Conservation (phyloP, 345 rosid genomes). For the Turritis glabra region DNA sequence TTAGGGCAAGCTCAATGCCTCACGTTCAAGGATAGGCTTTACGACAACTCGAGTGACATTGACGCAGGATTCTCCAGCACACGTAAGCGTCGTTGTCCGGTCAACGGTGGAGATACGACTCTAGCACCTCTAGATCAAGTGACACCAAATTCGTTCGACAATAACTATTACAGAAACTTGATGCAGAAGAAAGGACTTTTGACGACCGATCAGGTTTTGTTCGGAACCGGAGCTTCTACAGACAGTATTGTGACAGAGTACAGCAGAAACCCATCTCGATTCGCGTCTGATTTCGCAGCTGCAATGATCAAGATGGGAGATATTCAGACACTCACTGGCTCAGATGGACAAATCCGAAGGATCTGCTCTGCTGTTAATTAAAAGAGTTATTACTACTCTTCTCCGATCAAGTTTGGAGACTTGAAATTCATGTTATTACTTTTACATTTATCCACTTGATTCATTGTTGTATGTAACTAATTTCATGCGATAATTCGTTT, state of each 20-base stretch:
- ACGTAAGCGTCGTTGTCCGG: conserved; percentile 46
- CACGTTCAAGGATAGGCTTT: conserved; percentile 49
- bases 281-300: conserved; percentile 41
- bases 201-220: conserved; percentile 49
- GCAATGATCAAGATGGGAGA: conserved; percentile 61
- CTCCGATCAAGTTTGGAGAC: not conserved
- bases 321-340: conserved; percentile 42
- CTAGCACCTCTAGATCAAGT: conserved; percentile 52
- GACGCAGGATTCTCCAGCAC: conserved; percentile 50
- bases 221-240: conserved; percentile 49
- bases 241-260: conserved; percentile 47
- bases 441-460: conserved; percentile 1
- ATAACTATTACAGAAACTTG: conserved; percentile 54
- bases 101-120: conserved; percentile 27
- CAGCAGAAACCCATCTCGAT: conserved; percentile 42
- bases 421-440: not conserved
- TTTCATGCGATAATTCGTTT: not conserved
- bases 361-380: conserved; percentile 44
- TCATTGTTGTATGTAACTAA: conserved; percentile 19
- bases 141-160: conserved; percentile 58
- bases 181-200: conserved; percentile 60
- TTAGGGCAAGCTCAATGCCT: conserved; percentile 58
- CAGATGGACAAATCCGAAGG: conserved; percentile 44
- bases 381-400: not conserved
- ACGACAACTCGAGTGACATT: conserved; percentile 47